Evolutionary conservation across 2,329 filamentous ascomycete genomes (phyloP), one percentile per base, ranked within the genome.

Genomic region (Botryotinia convoluta): DNA sequence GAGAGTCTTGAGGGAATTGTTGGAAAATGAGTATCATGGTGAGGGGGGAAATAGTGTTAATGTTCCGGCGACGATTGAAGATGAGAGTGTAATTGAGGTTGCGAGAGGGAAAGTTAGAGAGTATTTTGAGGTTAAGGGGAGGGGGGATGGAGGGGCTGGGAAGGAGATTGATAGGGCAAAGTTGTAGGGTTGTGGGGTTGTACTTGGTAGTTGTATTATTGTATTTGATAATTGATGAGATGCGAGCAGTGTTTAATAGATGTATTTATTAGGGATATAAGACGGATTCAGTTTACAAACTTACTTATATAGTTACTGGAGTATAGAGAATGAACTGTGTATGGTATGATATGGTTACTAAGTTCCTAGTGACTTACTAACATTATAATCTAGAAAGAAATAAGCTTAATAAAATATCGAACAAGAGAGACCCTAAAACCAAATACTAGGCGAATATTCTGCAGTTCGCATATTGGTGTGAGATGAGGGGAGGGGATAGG

Each of bases 1-100:
- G 5, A 86, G 95, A 37, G 93, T 97, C 45, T 83, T 98, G 81
- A 87, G 93, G 45, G 93, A 97, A 83, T 83, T 98, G 77, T 84
- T 97, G 26, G 95, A 98, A 84, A 93, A 97, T 80, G 94, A 93
- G 97, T 80, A 94, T 89, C 0, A 89, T 91, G 8, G 92, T 14
- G 89, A 93, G 69, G 94, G 93, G 60, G 89, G 90, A 82, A 84
- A 79, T 54, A 91, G 90, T 81, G 91, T 97, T 1, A 86, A 86
- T 75, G 89, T 95, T 63, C 95, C 95, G 14, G 92, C 92, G 39
- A 97, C 94, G 5, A 92, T 98, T 64, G 95, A 97, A 83, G 95
- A 98, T 83, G 84, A 84, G 1, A 86, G 87, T 42, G 93, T 92
- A 14, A 89, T 98, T 12, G 89, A 91, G 32, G 89, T 93, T 72